Percentiles rank a stretch among this genome's conserved stretches.
Evolutionary conservation across 192 early-diverging fungal species (phyloP).

Genomic region (Backusella circina): DNA sequence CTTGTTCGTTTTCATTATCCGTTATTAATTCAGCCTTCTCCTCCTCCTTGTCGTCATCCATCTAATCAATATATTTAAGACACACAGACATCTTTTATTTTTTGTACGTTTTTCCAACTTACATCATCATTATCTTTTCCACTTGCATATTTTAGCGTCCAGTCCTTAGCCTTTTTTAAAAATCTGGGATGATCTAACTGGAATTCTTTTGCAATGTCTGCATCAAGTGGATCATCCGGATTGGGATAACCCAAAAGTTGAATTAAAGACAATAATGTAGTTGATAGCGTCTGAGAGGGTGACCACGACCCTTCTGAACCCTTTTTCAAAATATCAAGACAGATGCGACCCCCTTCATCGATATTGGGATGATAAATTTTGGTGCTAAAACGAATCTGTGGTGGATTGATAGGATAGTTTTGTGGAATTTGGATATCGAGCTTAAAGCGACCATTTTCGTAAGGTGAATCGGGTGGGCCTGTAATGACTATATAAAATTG

Average conservation of each 20-base stretch:
- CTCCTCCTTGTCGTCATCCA: not conserved
- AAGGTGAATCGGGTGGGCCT: slow-evolving; percentile 67
- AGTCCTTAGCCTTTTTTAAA: slow-evolving; percentile 38
- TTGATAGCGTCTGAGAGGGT: slow-evolving; percentile 63
- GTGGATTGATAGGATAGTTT: slow-evolving; percentile 71
- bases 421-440: slow-evolving; percentile 59
- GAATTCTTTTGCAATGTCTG: slow-evolving; percentile 61
- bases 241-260: slow-evolving; percentile 64
- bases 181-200: slow-evolving; percentile 42
- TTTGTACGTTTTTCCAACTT: not conserved
- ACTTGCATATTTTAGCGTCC: slow-evolving; percentile 37
- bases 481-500: slow-evolving; percentile 34
- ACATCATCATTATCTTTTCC: not conserved
- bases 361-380: slow-evolving; percentile 83
- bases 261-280: slow-evolving; percentile 54
- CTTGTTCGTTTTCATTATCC: not conserved
- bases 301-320: slow-evolving; percentile 58
- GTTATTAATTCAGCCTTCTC: not conserved
- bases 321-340: slow-evolving; percentile 65
- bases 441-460: slow-evolving; percentile 57
- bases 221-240: slow-evolving; percentile 69
- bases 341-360: slow-evolving; percentile 74
- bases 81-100: not conserved
- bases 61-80: not conserved
- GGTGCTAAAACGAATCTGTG: slow-evolving; percentile 65